Evolutionary conservation across 202 grass and related monocot genomes (phyloP).

Genomic region (Schoenoplectus triqueter): DNA sequence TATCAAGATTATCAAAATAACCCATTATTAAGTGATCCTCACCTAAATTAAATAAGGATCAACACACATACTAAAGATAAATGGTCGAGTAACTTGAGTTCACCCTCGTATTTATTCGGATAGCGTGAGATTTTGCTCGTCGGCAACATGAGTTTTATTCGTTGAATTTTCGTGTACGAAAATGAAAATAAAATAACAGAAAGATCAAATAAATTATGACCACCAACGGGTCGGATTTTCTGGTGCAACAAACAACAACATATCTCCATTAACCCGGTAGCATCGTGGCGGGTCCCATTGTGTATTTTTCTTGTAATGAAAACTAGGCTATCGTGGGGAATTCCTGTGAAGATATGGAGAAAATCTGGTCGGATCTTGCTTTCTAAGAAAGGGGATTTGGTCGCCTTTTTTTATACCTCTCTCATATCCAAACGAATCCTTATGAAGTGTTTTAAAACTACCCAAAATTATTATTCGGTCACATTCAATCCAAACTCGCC

Average conservation of each 20-base stretch:
- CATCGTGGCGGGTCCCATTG: slow-evolving; percentile 44
- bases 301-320: slow-evolving; percentile 33
- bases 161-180: too few species aligned
- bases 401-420: slow-evolving; percentile 40
- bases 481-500: neutral
- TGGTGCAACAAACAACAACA: neutral
- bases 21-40: too few species aligned
- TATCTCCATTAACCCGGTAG: neutral
- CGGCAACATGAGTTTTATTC: too few species aligned
- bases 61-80: too few species aligned
- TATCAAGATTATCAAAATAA: too few species aligned
- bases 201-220: neutral
- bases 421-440: slow-evolving; percentile 39
- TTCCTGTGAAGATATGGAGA: slow-evolving; percentile 68
- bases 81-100: too few species aligned
- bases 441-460: slow-evolving; percentile 33
- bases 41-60: too few species aligned
- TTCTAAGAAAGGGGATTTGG: slow-evolving; percentile 65
- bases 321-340: slow-evolving; percentile 48
- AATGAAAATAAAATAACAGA: neutral
- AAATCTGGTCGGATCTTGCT: slow-evolving; percentile 85
- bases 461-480: slow-evolving; percentile 38
- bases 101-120: too few species aligned
- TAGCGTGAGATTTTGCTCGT: too few species aligned
- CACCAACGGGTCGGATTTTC: neutral